phyloP scores from a whole-genome alignment of 345 rosid genomes.

The Streptanthus diversifolius region DNA sequence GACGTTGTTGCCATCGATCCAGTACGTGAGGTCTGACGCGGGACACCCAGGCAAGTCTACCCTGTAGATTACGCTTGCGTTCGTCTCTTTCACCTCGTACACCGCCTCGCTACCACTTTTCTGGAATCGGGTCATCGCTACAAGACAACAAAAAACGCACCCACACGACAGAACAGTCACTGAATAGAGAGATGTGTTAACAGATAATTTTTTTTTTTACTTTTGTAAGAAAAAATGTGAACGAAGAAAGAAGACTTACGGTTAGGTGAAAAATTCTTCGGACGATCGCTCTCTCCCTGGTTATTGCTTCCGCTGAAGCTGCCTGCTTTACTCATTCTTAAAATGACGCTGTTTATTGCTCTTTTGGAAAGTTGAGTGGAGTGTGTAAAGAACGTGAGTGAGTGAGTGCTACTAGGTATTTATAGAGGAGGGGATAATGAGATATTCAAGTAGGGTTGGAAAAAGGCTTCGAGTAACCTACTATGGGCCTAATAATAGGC shows the following conservation, averaged over 20 bases:
- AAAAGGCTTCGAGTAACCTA: not conserved
- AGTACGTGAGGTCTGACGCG: not conserved
- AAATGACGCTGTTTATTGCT: not conserved
- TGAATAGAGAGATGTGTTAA: not conserved
- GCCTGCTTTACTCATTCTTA: not conserved
- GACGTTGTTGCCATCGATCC: slow-evolving; percentile 2
- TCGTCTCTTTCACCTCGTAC: slow-evolving; percentile 14
- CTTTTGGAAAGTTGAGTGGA: not conserved
- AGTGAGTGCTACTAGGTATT: not conserved
- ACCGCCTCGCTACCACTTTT: not conserved
- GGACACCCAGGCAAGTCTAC: slow-evolving; percentile 16
- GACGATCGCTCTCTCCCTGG: not conserved
- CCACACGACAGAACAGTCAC: not conserved
- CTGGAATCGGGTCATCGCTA: slow-evolving; percentile 10
- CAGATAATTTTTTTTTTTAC: no score
- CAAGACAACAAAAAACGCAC: not conserved
- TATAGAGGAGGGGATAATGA: not conserved
- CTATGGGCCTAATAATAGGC: not conserved
- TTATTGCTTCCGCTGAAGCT: not conserved
- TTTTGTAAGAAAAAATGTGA: not conserved
- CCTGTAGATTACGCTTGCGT: not conserved
- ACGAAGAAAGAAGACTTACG: not conserved
- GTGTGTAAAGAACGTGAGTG: no score
- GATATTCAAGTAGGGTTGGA: no score
- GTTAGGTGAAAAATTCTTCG: not conserved